Evolutionary conservation across 208 protist species (phyloP).

Genomic region (Endotrypanum monterogeii): DNA sequence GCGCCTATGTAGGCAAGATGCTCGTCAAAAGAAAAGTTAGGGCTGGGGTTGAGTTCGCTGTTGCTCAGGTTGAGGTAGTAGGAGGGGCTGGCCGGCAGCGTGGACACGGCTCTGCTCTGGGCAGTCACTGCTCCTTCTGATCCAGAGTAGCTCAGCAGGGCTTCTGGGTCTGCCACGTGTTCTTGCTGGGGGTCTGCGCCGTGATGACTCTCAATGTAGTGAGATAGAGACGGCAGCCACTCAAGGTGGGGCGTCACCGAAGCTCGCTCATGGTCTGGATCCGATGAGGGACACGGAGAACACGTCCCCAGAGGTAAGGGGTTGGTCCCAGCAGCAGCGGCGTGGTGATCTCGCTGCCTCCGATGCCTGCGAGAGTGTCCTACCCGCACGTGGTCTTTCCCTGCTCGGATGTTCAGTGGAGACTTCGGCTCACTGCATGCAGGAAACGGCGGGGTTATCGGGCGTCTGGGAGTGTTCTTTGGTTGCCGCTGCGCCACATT

Average conservation of each 20-base stretch:
- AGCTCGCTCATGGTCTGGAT: not conserved
- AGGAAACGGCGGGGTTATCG: not conserved
- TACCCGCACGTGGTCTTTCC: not conserved
- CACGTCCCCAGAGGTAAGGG: not conserved
- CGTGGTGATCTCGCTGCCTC: not conserved
- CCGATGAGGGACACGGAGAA: not conserved
- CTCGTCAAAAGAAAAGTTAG: not conserved
- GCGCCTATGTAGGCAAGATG: not conserved
- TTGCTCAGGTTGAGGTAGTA: not conserved
- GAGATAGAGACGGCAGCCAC: not conserved
- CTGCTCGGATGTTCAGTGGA: not conserved
- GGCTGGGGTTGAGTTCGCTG: not conserved
- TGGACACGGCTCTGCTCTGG: not conserved
- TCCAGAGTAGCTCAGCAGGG: not conserved
- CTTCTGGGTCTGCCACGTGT: not conserved
- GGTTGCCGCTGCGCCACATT: not conserved
- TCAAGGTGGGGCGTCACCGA: slow-evolving; percentile 3
- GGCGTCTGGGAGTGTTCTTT: not conserved
- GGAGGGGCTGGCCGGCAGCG: not conserved
- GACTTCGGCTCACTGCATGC: not conserved
- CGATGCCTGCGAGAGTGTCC: not conserved
- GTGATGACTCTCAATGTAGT: not conserved
- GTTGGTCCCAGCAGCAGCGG: no score
- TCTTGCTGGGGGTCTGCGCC: not conserved
- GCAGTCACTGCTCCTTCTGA: not conserved